Evolutionary conservation across 257 asterid genomes (phyloP), one percentile per base, ranked within the genome.

Genomic region (Lavandula angustifolia): DNA sequence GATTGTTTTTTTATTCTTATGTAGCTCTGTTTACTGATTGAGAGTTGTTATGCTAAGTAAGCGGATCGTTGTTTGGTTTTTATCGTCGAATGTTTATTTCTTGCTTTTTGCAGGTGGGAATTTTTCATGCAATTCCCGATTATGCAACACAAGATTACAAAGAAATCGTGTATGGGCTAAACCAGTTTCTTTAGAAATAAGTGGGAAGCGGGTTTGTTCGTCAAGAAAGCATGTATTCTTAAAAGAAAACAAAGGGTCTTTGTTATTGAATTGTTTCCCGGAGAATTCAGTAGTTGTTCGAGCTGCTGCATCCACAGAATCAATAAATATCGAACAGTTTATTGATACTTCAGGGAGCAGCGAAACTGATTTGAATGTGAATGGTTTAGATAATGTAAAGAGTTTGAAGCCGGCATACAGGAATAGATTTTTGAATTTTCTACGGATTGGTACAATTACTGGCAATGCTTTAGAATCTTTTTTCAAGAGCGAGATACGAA

Each of bases 401-500:
- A 29, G 61, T 43, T 38, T 70, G 66, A 81, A 72, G 70, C 75
- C 56, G 37, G 77, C 81, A 16, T 92, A 79, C 78, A 87, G 75
- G 80, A 92, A 89, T 72, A 84, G 84, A 71, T 90, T 82, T 67
- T 78, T 92, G 85, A 80, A 82, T 58, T 76, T 89, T 62, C 82
- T 79, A 33, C 78, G 75, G 17, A 49, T 92, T 48, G 95, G 99
- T 62, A 84, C 99, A 14, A 86, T 89, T 5, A n/a, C 89, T 48
- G 82, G 81, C 62, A 76, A 73, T 79, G 88, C 88, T 33, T 87
- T 90, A 12, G 97, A 89, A 64, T 87, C 96, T 6, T 87, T 92
- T 81, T 92, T 92, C 85, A 92, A 89, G 86, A 92, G 99, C 75
- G 97, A 92, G 80, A 92, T 92, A 72, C 81, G 99, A 10, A 83